Evolutionary conservation across 257 asterid genomes (phyloP), one percentile per base, ranked within the genome.

Genomic region (Mentha longifolia): DNA sequence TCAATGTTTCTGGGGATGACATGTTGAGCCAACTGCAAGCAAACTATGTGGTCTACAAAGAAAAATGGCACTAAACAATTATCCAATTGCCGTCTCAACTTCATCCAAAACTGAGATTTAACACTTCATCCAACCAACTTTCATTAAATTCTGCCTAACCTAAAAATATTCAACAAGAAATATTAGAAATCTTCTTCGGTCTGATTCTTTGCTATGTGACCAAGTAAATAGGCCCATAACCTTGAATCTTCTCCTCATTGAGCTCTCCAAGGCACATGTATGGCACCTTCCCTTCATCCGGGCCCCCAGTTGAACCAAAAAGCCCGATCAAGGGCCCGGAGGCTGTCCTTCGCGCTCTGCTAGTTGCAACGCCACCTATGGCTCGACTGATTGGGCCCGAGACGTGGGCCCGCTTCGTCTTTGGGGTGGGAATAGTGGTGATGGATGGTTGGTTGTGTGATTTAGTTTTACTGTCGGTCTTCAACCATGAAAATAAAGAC

Each of bases 191-290:
- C 20, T 56, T 25, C 19, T 8, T 49, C 2, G 35, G 55, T 50
- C 56, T n/a, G 58, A 70, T 70, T 42, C 16, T 37, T 20, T 55
- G 43, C 82, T 85, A 89, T 31, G 97, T 85, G 10, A 92, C 98
- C 76, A 87, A 72, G 71, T 90, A 92, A 79, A 90, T 76, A 71
- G 95, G 97, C 65, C 98, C 95, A 74, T 81, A 87, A 37, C 89
- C 77, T 59, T 77, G 89, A 80, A 77, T 65, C 60, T 46, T 75
- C 31, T 71, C 79, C 76, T 58, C 71, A 59, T 76, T 76, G 55
- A 76, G 66, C 71, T 80, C 76, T 47, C 80, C 68, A 68, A 92
- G 94, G 72, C 86, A 86, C 74, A 84, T 71, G 63, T 90, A 92
- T 0, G 97, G 89, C 63, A 76, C 77, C 78, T 71, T 82, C 61